Conservation (phyloP, 169 alveolate genomes). For the Cryptosporidium bovis region DNA sequence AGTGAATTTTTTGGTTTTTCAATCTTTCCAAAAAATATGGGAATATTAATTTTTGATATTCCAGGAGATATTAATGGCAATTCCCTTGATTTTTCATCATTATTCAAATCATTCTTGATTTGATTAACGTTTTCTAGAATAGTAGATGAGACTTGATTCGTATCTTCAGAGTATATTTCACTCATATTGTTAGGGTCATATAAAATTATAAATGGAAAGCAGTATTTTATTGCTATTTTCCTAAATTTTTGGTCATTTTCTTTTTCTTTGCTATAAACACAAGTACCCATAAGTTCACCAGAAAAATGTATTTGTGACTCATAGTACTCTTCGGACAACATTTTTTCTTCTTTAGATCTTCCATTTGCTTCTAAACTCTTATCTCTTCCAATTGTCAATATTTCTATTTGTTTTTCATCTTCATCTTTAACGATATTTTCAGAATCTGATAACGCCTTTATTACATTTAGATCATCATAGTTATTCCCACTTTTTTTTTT, state of each 20-base stretch:
- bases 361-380: conserved; percentile 33
- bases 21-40: conserved; percentile 40
- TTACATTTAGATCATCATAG: background rate
- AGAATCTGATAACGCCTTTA: conserved; percentile 46
- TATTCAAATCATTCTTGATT: background rate
- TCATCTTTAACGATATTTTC: background rate
- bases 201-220: conserved; percentile 55
- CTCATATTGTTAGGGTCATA: conserved; percentile 38
- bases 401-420: conserved; percentile 33
- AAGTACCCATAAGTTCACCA: conserved; percentile 47
- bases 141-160: background rate
- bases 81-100: background rate
- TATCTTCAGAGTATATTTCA: background rate
- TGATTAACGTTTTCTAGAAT: background rate
- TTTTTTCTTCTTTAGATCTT: conserved; percentile 35
- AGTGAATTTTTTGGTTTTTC: conserved; percentile 57
- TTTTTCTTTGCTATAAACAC: conserved; percentile 13
- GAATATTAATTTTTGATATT: conserved; percentile 38
- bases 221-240: conserved; percentile 21
- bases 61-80: conserved; percentile 44
- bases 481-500: background rate
- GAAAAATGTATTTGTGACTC: conserved; percentile 61
- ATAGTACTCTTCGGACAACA: conserved; percentile 33
- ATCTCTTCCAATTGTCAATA: conserved; percentile 64
- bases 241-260: background rate